Evolutionary conservation across 768 basidiomycete genomes (phyloP).

Genomic region (Boletus vinaceobasis): DNA sequence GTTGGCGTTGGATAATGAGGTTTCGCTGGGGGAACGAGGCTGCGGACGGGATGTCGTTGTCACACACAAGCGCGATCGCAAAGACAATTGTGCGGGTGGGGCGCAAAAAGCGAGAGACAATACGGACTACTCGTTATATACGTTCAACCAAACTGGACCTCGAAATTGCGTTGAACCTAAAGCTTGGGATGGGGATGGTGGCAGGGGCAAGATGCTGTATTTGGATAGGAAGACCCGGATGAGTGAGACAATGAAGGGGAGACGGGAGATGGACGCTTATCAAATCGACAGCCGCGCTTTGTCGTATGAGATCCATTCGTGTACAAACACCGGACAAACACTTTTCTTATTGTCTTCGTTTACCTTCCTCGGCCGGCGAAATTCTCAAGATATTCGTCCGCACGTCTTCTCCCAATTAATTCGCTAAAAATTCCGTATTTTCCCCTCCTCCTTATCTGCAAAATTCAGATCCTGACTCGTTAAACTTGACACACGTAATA

Average conservation of each 20-base stretch:
- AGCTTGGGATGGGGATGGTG: slow-evolving; percentile 16
- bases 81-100: slow-evolving; percentile 67
- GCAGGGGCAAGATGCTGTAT: slow-evolving; percentile 21
- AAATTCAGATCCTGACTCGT: slow-evolving; percentile 31
- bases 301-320: slow-evolving; percentile 37
- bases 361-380: slow-evolving; percentile 32
- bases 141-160: slow-evolving; percentile 28
- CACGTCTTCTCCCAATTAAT: slow-evolving; percentile 17
- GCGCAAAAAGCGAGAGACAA: slow-evolving; percentile 57
- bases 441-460: slow-evolving; percentile 32
- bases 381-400: slow-evolving; percentile 30
- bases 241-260: slow-evolving; percentile 34
- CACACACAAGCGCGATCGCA: slow-evolving; percentile 42
- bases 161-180: slow-evolving; percentile 38
- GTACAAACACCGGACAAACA: slow-evolving; percentile 40
- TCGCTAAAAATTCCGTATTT: slow-evolving; percentile 33
- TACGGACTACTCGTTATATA: slow-evolving; percentile 56
- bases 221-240: slow-evolving; percentile 22
- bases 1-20: slow-evolving; percentile 40
- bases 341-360: slow-evolving; percentile 44
- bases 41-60: slow-evolving; percentile 48
- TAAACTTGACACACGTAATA: slow-evolving; percentile 29
- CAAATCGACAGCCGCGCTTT: slow-evolving; percentile 28
- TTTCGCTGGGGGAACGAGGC: slow-evolving; percentile 40
- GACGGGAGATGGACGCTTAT: slow-evolving; percentile 29